Base-by-base conservation (phyloP, 1,284 basidiomycete species). In the Exsudoporus floridanus region DNA sequence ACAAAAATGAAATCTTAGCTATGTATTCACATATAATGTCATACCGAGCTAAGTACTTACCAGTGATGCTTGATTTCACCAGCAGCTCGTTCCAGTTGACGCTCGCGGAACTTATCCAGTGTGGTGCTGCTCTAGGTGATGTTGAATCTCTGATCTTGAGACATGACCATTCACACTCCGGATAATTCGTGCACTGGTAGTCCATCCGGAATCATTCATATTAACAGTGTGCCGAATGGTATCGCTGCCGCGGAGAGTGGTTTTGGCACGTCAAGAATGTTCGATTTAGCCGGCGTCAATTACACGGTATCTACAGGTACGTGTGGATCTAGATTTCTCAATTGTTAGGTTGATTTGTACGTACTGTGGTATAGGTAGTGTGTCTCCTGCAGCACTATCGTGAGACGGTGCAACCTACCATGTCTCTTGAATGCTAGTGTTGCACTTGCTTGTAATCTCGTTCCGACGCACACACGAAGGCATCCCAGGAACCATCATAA, bases 221-320 rank as follows among this genome's bases (percentile, higher is more conserved):
- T 60, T 3, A 46, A 49, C 0, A 57, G 48, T 2, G 27, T 56
- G 3, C 18, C 62, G 34, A 62, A 60, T 2, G 59, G 59, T 8
- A 56, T 60, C 7, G 40, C 52, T 31, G 55, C 60, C 8, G 54
- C 60, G 6, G 23, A 60, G 10, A 49, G 39, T 13, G 49, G 23
- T 30, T 49, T 49, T 12, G 54, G 60, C 9, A 19, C 25, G 18
- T 30, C 52, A 1, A 60, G 60, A 5, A 50, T 60, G 27, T 54
- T 60, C n/a, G 31, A 54, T 31, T 62, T 62, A 23, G 62, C 62
- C 27, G 46, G 54, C n/a, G 58, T 14, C n/a, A 31, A 50, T 27
- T 61, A 61, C 25, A 54, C 57, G 10, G 7, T 54, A 28, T 61
- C 59, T 3, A 62, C 59, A 14, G 46, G 60, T 60, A 40, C 5